Percentiles rank a stretch among this genome's conserved stretches.
These are phyloP conservation scores for Sistotremastrum niveocremeum DNA, from an alignment of 768 basidiomycete genomes.

Conservation along the genomic window DNA sequence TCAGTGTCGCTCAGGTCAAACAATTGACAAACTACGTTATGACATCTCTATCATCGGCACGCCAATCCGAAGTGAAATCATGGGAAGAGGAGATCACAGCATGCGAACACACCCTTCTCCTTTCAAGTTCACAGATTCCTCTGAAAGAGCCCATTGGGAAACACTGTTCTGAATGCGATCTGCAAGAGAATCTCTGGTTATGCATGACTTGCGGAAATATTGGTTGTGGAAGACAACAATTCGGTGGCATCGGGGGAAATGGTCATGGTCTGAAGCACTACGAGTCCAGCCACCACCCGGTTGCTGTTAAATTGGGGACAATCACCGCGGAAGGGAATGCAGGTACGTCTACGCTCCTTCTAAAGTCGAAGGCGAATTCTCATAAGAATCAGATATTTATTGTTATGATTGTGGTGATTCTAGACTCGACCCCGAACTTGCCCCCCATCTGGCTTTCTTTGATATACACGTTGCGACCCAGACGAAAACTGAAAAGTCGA, in stretches of 20 bases:
- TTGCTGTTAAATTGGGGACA: slow-evolving; percentile 89
- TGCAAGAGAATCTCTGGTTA: slow-evolving; percentile 90
- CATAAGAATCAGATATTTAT: slow-evolving; percentile 56
- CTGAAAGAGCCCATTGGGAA: slow-evolving; percentile 38
- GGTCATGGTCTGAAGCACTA: slow-evolving; percentile 81
- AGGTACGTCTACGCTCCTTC: slow-evolving; percentile 33
- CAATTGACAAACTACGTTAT: slow-evolving; percentile 54
- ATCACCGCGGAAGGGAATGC: slow-evolving; percentile 91
- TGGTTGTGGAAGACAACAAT: slow-evolving; percentile 81
- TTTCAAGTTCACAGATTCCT: slow-evolving; percentile 1
- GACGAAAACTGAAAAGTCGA: slow-evolving; percentile 88
- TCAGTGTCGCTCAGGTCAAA: slow-evolving; percentile 28
- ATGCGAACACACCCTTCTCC: slow-evolving; percentile 59
- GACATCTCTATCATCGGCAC: slow-evolving; percentile 73
- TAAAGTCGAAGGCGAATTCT: neutral
- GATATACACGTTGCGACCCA: slow-evolving; percentile 77
- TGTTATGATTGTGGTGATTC: slow-evolving; percentile 88
- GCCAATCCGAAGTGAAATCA: slow-evolving; percentile 88
- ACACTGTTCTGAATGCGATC: slow-evolving; percentile 68
- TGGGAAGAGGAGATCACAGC: slow-evolving; percentile 92
- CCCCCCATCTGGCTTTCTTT: slow-evolving; percentile 61
- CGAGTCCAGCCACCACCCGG: slow-evolving; percentile 53
- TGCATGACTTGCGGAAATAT: slow-evolving; percentile 85
- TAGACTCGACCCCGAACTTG: slow-evolving; percentile 61
- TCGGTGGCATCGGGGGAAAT: slow-evolving; percentile 71